Percentiles rank a stretch among this genome's conserved stretches.
Conservation (phyloP, 805 yeast species). For the Saturnispora diversa region DNA sequence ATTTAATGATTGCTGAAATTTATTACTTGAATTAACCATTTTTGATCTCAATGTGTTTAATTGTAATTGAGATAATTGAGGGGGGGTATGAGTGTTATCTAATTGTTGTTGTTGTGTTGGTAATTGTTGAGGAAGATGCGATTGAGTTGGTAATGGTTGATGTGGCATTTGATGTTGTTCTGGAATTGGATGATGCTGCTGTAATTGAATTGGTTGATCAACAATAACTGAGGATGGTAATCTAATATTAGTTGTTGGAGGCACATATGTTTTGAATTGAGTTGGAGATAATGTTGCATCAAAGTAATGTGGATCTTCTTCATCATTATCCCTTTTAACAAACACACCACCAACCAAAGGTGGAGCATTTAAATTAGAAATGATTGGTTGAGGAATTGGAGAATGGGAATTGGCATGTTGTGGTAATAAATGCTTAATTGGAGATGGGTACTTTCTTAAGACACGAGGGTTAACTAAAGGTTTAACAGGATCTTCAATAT, state of each 20-base stretch:
- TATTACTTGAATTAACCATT: conserved; percentile 3
- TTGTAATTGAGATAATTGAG: conserved; percentile 6
- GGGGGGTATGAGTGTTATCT: too few relatives aligned
- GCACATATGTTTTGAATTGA: conserved; percentile 26
- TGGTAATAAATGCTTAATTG: conserved; percentile 70
- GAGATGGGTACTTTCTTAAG: conserved; percentile 73
- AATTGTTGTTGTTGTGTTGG: background rate
- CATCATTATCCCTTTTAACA: conserved; percentile 60
- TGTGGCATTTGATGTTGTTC: conserved; percentile 13
- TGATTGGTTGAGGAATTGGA: conserved; percentile 74
- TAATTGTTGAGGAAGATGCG: too few relatives aligned
- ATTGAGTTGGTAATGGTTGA: conserved; percentile 6
- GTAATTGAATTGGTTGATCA: conserved; percentile 9
- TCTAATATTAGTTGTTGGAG: conserved; percentile 26
- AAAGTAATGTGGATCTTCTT: conserved; percentile 70
- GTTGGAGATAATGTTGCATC: conserved; percentile 23
- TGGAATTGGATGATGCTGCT: background rate
- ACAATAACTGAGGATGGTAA: conserved; percentile 17
- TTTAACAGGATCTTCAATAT: conserved; percentile 68
- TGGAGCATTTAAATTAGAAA: conserved; percentile 80
- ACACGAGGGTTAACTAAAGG: conserved; percentile 59
- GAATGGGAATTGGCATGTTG: conserved; percentile 64
- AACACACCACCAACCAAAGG: conserved; percentile 93
- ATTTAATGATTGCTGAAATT: conserved; percentile 12
- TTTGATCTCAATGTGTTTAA: conserved; percentile 6